Evolutionary conservation across 2,329 filamentous ascomycete genomes (phyloP), one percentile per base, ranked within the genome.

Genomic region (Penicillium paneum): DNA sequence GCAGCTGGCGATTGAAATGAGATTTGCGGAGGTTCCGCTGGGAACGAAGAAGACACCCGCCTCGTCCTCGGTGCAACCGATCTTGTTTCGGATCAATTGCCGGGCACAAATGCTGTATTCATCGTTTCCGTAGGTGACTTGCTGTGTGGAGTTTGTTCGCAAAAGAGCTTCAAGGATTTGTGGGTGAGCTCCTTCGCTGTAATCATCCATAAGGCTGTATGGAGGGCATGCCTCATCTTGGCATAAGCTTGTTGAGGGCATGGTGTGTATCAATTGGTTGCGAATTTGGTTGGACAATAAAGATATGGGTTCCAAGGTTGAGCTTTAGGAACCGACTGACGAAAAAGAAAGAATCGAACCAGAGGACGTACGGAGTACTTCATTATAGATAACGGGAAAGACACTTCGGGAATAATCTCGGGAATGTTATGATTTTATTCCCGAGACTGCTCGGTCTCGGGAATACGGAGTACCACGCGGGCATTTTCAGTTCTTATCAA

Each of bases 171-270:
- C 72, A 28, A 81, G 72, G 3, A 81, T 66, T n/a, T 72, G 69
- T 5, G 79, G 79, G 55, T 81, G 79, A 0, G 78, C 79, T 34
- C 79, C 79, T 55, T 81, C 78, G 64, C 77, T 79, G 61, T 81
- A 81, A 58, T 81, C 79, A 59, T 81, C 79, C 43, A 78, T 69
- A 52, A 81, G 77, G 64, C 76, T 79, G 61, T 80, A 81, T 53
- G 59, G 64, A 56, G 60, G 58, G 21, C 61, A 54, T 52, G 56
- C 49, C 55, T 66, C 64, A 26, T 65, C 63, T 58, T 64, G 63
- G 56, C 62, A 64, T 17, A 65, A 50, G 50, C 57, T 64, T 36
- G 63, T 62, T 48, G 63, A 58, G 8, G 62, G 62, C 62, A 65
- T 65, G 19, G n/a, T 57, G 42, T 39, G 32, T 42, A 31, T 55